Base-by-base conservation (phyloP, 345 rosid species). In the Pistacia atlantica region DNA sequence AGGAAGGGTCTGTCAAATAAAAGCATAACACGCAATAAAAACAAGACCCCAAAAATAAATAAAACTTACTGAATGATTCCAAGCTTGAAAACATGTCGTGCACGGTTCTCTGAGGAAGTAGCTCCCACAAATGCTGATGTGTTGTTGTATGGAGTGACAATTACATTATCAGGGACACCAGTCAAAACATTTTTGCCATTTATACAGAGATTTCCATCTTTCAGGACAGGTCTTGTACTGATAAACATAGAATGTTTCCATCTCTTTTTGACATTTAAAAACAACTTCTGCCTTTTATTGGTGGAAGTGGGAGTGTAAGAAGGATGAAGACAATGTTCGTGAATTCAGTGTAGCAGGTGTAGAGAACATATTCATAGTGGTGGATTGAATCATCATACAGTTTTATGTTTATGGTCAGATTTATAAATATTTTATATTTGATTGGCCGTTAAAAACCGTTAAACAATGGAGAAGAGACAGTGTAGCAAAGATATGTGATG, bases 41-140 rank as follows among this genome's bases (percentile, higher is more conserved):
- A 38, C 17, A 7, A 25, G 31, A 11, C 20, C 38, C 14, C 5
- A 4, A 48, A 64, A 25, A 25, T 25, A 25, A 25, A 25, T 25
- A 0, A 25, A 25, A 25, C 25, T 73, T 78, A 89, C 88, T 71
- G 74, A 54, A 89, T 79, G 51, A 77, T 65, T 77, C 90, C 93
- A 33, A 87, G 90, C 79, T 79, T 89, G 77, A 87, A 89, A 14
- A 87, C 90, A 75, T 86, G 92, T 28, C 85, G 75, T 22, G 83
- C 83, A 11, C 67, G 72, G 77, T 54, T 65, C 57, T 75, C 74
- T 4, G 61, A 18, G 22, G 92, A 80, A 80, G 84, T 76, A 18
- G 85, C 92, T 9, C 90, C 92, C 3, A 89, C 51, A 76, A 79
- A 87, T 13, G 82, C 87, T 1, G 89, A 83, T 4, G 87, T 76